Conservation (phyloP, 768 basidiomycete species). For the Galerina marginata region DNA sequence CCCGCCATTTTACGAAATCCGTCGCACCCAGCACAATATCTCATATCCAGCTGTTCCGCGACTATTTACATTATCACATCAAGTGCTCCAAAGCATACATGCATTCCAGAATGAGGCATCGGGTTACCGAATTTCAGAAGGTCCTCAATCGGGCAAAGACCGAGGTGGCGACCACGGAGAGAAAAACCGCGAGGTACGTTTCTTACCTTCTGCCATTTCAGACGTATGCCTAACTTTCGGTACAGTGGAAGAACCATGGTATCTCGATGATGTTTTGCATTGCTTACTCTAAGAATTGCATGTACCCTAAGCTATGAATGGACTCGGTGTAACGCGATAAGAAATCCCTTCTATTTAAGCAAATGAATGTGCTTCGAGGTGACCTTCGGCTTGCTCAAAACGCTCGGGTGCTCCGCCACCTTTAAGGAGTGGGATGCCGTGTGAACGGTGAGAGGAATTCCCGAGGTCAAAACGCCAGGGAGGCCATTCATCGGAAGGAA, state of each 20-base stretch:
- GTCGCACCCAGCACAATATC: conserved; percentile 83
- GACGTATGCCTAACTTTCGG: conserved; percentile 4
- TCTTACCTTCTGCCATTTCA: conserved; percentile 4
- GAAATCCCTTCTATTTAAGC: too few species aligned
- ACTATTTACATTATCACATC: conserved; percentile 99
- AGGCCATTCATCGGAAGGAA: conserved; percentile 4
- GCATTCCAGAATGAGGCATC: conserved; percentile 95
- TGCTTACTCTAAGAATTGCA: neutral
- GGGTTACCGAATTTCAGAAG: conserved; percentile 95
- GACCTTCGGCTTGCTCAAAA: too few species aligned
- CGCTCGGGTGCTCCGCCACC: too few species aligned
- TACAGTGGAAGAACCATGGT: conserved; percentile 64
- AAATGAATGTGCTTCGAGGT: too few species aligned
- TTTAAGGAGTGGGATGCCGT: too few species aligned
- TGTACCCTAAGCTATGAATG: conserved; percentile 13
- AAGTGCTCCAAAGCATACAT: conserved; percentile 99
- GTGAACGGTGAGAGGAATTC: neutral
- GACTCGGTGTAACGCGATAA: too few species aligned
- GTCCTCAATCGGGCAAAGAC: conserved; percentile 96
- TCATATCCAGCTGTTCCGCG: conserved; percentile 95
- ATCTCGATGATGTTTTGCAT: conserved; percentile 43
- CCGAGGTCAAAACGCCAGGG: conserved; percentile 13
- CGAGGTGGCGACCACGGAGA: conserved; percentile 79
- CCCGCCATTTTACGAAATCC: conserved; percentile 87
- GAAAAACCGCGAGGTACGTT: conserved; percentile 89